Percentiles rank a stretch among this genome's conserved stretches.
Conservation (phyloP, 495 filamentous ascomycete genomes). For the Sabuloglossum arenarium region DNA sequence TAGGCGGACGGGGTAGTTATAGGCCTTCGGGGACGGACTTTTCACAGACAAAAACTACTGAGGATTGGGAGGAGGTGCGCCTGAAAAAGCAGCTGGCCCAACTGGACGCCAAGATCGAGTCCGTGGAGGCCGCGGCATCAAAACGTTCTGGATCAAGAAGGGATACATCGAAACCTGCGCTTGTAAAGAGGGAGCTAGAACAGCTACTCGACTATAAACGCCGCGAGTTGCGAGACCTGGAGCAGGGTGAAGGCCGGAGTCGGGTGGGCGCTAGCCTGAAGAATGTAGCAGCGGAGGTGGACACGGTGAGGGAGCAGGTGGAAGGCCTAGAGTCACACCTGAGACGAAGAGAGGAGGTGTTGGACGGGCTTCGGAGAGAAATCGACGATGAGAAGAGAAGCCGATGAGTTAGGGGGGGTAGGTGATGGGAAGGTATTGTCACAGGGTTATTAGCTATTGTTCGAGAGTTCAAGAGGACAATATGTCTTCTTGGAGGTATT, state of each 20-base stretch:
- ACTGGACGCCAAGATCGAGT: constrained; percentile 62
- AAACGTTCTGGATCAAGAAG: constrained; percentile 30
- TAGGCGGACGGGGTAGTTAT: constrained; percentile 53
- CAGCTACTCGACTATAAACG: constrained; percentile 70
- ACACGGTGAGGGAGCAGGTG: constrained; percentile 22
- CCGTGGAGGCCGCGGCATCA: constrained; percentile 47
- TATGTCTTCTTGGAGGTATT: too few relatives aligned
- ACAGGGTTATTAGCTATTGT: not conserved
- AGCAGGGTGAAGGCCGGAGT: constrained; percentile 17
- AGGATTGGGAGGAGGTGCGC: constrained; percentile 92
- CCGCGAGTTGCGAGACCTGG: constrained; percentile 31
- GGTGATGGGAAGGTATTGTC: not conserved
- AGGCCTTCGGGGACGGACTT: constrained; percentile 72
- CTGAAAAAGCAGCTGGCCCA: constrained; percentile 80
- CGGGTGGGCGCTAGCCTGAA: constrained; percentile 19
- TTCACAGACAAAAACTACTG: constrained; percentile 37
- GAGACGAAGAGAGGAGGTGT: constrained; percentile 23
- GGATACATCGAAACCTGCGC: constrained; percentile 42
- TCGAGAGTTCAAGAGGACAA: not conserved
- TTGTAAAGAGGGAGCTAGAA: constrained; percentile 86
- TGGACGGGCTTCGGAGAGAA: constrained; percentile 26
- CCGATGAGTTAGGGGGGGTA: constrained; percentile 5
- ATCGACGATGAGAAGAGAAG: constrained; percentile 43
- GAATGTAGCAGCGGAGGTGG: constrained; percentile 27
- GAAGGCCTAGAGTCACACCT: constrained; percentile 23